These are phyloP conservation scores for Ramularia endophylla DNA, from an alignment of 2,329 filamentous ascomycete species.

Conservation along the genomic window DNA sequence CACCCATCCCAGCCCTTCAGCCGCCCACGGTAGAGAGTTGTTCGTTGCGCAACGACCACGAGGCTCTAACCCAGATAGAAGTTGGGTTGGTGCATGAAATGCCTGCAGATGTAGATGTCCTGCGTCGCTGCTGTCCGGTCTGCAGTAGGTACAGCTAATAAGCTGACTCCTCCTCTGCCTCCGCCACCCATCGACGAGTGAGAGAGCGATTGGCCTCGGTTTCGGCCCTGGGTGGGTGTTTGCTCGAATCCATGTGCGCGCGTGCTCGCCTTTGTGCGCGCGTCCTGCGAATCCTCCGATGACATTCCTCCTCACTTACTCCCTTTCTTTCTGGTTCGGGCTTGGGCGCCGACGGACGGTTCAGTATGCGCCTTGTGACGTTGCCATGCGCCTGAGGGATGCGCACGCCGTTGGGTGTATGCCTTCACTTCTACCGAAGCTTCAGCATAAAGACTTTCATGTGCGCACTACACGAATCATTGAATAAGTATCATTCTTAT, in stretches of 20 bases:
- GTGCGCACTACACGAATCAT: background rate
- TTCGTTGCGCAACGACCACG: conserved; percentile 13
- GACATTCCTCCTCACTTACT: conserved; percentile 8
- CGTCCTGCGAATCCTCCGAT: conserved; percentile 6
- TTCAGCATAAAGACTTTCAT: background rate
- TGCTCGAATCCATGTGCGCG: conserved; percentile 10
- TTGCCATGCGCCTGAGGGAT: conserved; percentile 11
- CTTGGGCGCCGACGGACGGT: conserved; percentile 15
- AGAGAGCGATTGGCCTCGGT: conserved; percentile 10
- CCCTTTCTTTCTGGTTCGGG: conserved; percentile 6
- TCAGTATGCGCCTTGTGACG: conserved; percentile 18
- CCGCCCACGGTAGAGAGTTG: conserved; percentile 7
- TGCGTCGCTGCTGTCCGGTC: background rate
- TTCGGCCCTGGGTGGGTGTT: conserved; percentile 11
- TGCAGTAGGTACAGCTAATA: no score
- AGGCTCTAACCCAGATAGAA: conserved; percentile 8
- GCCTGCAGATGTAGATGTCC: conserved; percentile 2
- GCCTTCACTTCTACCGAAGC: no score
- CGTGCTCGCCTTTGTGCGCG: conserved; percentile 5
- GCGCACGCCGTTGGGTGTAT: no score
- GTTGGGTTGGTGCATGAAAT: background rate
- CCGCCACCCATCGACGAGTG: background rate
- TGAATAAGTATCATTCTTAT: conserved; percentile 1
- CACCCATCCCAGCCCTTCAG: background rate
- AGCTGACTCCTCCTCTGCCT: no score